Percentiles rank a stretch among this genome's conserved stretches.
These are phyloP conservation scores for Petrea volubilis DNA, from an alignment of 257 asterid genomes.

Conservation along the genomic window DNA sequence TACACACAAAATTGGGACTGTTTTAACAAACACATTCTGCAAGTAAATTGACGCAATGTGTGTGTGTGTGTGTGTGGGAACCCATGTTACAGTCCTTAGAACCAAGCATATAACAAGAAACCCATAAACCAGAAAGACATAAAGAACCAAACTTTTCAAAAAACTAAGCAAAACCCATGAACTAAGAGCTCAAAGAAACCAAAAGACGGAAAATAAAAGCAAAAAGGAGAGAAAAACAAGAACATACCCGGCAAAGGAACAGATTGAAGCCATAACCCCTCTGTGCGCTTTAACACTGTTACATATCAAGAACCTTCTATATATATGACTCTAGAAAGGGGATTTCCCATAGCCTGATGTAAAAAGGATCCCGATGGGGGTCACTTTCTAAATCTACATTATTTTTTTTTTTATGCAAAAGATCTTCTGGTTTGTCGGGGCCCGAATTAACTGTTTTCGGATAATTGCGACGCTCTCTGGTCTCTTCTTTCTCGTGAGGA, in stretches of 20 bases:
- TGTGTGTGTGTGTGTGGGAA: neutral
- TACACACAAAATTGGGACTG: slow-evolving; percentile 2
- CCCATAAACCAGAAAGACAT: slow-evolving; percentile 2
- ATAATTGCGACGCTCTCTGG: neutral
- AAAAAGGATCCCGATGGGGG: slow-evolving; percentile 2
- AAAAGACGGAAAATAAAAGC: neutral
- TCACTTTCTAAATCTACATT: slow-evolving; percentile 8
- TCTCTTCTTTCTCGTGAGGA: neutral
- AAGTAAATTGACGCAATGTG: slow-evolving; percentile 7
- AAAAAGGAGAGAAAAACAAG: neutral
- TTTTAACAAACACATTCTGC: neutral
- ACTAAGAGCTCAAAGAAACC: neutral
- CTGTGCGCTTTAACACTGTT: neutral
- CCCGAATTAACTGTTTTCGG: slow-evolving; percentile 22
- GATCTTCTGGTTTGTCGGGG: slow-evolving; percentile 34
- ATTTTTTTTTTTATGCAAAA: slow-evolving; percentile 9
- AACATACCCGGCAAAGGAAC: slow-evolving; percentile 27
- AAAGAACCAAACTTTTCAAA: neutral
- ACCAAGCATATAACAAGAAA: neutral
- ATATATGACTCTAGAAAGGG: slow-evolving; percentile 5
- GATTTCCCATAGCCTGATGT: neutral
- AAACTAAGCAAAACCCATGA: neutral
- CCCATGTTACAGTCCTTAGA: neutral
- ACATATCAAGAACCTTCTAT: neutral
- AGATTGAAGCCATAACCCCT: slow-evolving; percentile 14